Evolutionary conservation across 352 stramenopile genomes (phyloP), one percentile per base, ranked within the genome.

Genomic region (Paralagenidium karlingii): DNA sequence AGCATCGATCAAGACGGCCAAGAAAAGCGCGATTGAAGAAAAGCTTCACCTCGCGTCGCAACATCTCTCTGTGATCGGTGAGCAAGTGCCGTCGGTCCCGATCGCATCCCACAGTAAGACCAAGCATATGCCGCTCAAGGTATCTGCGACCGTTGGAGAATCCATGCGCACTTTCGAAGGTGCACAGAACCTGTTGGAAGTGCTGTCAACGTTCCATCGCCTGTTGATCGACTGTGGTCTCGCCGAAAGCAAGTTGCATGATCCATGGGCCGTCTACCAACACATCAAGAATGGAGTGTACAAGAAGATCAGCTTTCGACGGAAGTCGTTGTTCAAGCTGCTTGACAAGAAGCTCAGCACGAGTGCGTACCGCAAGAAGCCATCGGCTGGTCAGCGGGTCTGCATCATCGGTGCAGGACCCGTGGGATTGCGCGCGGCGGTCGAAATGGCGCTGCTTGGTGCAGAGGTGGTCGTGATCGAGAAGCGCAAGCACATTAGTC

Each of bases 401-500:
- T 79, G 71, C 28, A 60, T 91, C 21, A 63, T 86, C 27, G 77
- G 77, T 7, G 68, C 69, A 13, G 77, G 77, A 3, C 77, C 77
- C 1, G 68, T 88, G 3, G 77, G 77, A 9, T 49, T 91, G 7
- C 74, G 75, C 34, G 69, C 74, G 3, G 74, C 77, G 0, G 71
- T 91, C 12, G 77, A 91, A 41, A 50, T 76, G 11, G 69, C 73
- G 22, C 31, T 91, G 20, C 55, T 88, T 4, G 74, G 77, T 22
- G 69, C 62, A 1, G 55, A 86, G 29, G 77, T 88, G 12, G 63
- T 84, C 0, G 59, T 91, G 20, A 43, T 91, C 15, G 77, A 91
- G 49, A 91, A 91, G 64, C 67, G 77, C 11, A 74, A 80, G 47
- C 47, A 65, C 33, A 88, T 91, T 36, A 86, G 52, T 42, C 71